phyloP scores from a whole-genome alignment of 345 rosid genomes.

The Populus pruinosa region DNA sequence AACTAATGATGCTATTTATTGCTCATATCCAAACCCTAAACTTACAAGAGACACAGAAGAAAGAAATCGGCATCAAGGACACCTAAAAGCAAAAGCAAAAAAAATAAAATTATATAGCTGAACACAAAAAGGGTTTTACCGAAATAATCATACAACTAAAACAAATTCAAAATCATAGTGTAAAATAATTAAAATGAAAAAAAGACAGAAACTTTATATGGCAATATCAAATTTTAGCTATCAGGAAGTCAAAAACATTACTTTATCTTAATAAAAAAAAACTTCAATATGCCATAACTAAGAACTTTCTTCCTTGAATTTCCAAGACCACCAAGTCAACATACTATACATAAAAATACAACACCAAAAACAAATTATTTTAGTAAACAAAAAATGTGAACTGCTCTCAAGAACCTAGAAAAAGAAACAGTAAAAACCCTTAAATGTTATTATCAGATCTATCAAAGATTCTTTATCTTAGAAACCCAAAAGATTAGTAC shows the following conservation, averaged over 20 bases:
- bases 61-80: not conserved
- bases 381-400: not conserved
- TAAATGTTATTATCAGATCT: not conserved
- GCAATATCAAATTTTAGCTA: not conserved
- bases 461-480: not conserved
- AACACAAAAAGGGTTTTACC: not conserved
- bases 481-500: not conserved
- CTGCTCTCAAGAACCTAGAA: not conserved
- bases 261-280: not conserved
- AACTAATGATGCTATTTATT: not conserved
- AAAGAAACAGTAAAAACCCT: not conserved
- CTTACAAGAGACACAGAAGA: not conserved
- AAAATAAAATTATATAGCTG: not conserved
- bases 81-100: not conserved
- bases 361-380: not conserved
- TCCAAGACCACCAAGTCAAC: conserved; percentile 28
- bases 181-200: not conserved
- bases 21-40: not conserved
- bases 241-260: not conserved
- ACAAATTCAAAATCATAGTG: not conserved
- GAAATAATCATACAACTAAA: too few relatives aligned
- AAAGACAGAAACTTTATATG: not conserved
- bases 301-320: conserved; percentile 16
- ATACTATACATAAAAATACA: conserved; percentile 2
- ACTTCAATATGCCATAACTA: not conserved